A percentile compares a stretch with the other conserved stretches of the same genome.
Evolutionary conservation across 1,284 basidiomycete species (phyloP).

Genomic region (Golubevia pallescens): DNA sequence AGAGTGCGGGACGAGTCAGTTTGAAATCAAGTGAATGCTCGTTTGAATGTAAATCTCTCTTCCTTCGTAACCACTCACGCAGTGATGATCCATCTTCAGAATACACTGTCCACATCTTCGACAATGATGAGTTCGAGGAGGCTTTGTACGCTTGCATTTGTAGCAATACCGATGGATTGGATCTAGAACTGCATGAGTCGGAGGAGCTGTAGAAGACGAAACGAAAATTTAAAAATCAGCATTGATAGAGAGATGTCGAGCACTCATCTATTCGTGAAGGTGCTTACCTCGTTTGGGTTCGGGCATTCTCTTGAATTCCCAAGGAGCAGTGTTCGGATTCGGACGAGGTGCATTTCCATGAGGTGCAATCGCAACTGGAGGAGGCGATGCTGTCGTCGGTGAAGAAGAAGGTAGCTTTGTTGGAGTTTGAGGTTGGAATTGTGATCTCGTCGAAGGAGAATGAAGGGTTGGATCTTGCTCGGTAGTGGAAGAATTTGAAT

Average conservation of each 20-base stretch:
- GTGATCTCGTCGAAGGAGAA: not conserved
- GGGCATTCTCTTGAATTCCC: constrained; percentile 3
- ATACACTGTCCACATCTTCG: constrained; percentile 76
- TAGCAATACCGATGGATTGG: constrained; percentile 46
- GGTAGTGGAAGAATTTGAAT: not conserved
- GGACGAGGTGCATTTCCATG: no score
- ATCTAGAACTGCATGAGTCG: constrained; percentile 9
- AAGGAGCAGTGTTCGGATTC: constrained; percentile 17
- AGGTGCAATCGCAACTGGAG: constrained; percentile 3
- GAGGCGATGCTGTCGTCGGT: not conserved
- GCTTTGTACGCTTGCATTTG: constrained; percentile 70
- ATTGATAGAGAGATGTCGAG: no score
- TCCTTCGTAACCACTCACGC: constrained; percentile 9
- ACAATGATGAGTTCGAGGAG: constrained; percentile 78
- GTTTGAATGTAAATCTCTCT: not conserved
- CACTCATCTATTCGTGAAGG: no score
- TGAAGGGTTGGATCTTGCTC: not conserved
- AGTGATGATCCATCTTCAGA: constrained; percentile 77
- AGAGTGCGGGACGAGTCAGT: not conserved
- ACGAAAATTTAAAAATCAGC: not conserved
- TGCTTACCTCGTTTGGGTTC: constrained; percentile 4
- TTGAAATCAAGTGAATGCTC: not conserved
- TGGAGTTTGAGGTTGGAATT: not conserved
- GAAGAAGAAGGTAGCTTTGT: constrained; percentile 14
- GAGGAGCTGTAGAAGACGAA: constrained; percentile 2